Evolutionary conservation across 1,284 basidiomycete species (phyloP).

Genomic region (Neolentinus lepideus): DNA sequence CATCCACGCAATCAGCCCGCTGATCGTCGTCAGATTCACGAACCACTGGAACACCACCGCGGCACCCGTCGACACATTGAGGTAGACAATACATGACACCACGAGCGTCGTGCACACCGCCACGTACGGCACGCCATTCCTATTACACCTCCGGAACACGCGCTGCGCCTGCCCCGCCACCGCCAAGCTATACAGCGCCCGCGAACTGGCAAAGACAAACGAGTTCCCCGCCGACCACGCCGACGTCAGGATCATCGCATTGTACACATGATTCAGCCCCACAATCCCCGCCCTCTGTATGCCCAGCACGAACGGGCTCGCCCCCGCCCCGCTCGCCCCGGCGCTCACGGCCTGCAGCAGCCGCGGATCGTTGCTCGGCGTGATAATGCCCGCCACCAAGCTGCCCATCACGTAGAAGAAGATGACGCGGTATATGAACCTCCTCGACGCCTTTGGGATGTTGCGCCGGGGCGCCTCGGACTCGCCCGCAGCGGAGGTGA

Average conservation of each 20-base stretch:
- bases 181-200: conserved; percentile 79
- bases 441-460: conserved; percentile 73
- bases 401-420: conserved; percentile 54
- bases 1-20: conserved; percentile 32
- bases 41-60: conserved; percentile 43
- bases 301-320: conserved; percentile 81
- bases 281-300: conserved; percentile 72
- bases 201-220: conserved; percentile 74
- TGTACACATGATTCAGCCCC: conserved; percentile 65
- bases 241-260: conserved; percentile 57
- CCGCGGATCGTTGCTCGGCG: conserved; percentile 60
- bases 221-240: conserved; percentile 86
- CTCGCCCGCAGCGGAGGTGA: conserved; percentile 73
- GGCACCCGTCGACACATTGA: conserved; percentile 12
- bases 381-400: conserved; percentile 73
- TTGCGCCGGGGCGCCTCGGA: conserved; percentile 72
- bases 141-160: conserved; percentile 61
- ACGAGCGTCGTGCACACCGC: not conserved
- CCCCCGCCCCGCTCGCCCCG: conserved; percentile 36
- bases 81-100: conserved; percentile 19
- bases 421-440: conserved; percentile 58
- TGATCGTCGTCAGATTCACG: conserved; percentile 49
- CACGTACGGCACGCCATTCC: conserved; percentile 54
- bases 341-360: conserved; percentile 35
- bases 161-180: conserved; percentile 69